A percentile compares a stretch with the other conserved stretches of the same genome.
Conservation (phyloP, 345 rosid genomes). For the Salix suchowensis region DNA sequence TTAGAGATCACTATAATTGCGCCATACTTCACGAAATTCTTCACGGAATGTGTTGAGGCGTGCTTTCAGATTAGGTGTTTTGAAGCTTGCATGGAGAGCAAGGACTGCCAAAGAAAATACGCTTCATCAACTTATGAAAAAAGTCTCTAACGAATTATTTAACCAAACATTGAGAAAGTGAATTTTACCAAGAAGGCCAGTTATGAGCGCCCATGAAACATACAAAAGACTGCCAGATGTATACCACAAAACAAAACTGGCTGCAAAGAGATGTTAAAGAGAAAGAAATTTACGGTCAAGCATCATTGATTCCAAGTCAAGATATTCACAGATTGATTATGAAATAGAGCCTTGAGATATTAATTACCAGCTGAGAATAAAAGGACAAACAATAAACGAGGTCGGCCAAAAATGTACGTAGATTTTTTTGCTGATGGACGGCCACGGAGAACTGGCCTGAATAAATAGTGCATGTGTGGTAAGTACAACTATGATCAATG, state of each 20-base stretch:
- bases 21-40: conserved; percentile 98
- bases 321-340: not conserved
- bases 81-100: conserved; percentile 77
- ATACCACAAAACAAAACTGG: conserved; percentile 74
- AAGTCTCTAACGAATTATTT: too few species aligned
- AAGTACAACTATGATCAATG: not conserved
- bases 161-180: too few species aligned
- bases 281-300: conserved; percentile 3
- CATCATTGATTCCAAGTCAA: not conserved
- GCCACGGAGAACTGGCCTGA: conserved; percentile 92
- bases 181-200: conserved; percentile 64
- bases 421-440: conserved; percentile 82
- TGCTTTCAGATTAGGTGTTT: conserved; percentile 96
- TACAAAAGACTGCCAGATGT: conserved; percentile 67
- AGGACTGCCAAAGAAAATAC: conserved; percentile 42
- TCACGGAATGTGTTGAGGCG: conserved; percentile 95
- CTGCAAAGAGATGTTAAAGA: conserved; percentile 30
- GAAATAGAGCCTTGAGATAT: not conserved
- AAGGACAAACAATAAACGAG: conserved; percentile 86
- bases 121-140: not conserved
- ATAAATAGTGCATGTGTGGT: conserved; percentile 12
- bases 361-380: conserved; percentile 62
- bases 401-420: conserved; percentile 71
- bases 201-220: conserved; percentile 64
- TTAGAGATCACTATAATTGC: conserved; percentile 84